phyloP scores from a whole-genome alignment of 73 alveolate species.

The Stentor coeruleus region DNA sequence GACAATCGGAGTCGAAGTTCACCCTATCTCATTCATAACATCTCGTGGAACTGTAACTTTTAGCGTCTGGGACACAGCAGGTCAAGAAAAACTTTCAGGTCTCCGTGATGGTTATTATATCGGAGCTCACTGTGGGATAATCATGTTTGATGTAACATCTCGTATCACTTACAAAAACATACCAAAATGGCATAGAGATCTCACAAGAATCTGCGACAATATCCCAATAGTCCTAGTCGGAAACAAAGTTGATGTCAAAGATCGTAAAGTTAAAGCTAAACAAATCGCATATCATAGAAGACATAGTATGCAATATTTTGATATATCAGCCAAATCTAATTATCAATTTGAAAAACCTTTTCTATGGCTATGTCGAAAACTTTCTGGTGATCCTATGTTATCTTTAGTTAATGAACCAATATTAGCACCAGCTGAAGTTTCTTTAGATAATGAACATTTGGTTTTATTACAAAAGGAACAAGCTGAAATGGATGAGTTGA shows the following conservation, averaged over 20 bases:
- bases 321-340: constrained; percentile 97
- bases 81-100: constrained; percentile 77
- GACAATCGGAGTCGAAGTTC: constrained; percentile 93
- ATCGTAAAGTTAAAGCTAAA: constrained; percentile 95
- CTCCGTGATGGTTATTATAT: constrained; percentile 69
- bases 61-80: constrained; percentile 89
- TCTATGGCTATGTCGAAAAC: constrained; percentile 95
- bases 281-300: constrained; percentile 96
- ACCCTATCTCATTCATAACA: constrained; percentile 86
- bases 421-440: constrained; percentile 69
- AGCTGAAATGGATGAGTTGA: too few relatives aligned
- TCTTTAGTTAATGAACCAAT: constrained; percentile 72
- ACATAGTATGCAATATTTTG: constrained; percentile 96
- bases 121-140: constrained; percentile 95
- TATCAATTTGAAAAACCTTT: constrained; percentile 99
- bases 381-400: constrained; percentile 73
- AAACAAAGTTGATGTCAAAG: constrained; percentile 96
- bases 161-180: constrained; percentile 95
- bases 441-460: constrained; percentile 65
- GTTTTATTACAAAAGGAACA: constrained; percentile 54
- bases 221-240: constrained; percentile 84
- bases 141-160: constrained; percentile 97
- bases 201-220: constrained; percentile 79
- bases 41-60: constrained; percentile 68
- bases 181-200: constrained; percentile 94